These are phyloP conservation scores for Colletotrichum limetticola DNA, from an alignment of 2,329 filamentous ascomycete genomes.

Conservation along the genomic window DNA sequence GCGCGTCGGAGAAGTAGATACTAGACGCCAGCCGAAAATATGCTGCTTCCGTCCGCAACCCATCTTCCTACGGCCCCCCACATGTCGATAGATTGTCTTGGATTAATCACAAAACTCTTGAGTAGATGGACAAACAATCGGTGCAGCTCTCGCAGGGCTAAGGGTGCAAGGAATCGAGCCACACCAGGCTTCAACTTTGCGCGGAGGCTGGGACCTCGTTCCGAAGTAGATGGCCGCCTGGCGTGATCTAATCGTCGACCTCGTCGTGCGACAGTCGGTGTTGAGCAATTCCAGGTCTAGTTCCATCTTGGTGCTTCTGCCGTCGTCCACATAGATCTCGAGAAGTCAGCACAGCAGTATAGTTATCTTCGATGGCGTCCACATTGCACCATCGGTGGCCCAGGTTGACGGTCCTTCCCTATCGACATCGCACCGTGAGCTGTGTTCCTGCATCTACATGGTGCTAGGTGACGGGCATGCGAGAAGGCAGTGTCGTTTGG, in stretches of 20 bases:
- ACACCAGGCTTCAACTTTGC: conserved; percentile 43
- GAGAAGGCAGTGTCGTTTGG: background rate
- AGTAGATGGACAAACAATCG: conserved; percentile 32
- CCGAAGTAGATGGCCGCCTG: conserved; percentile 56
- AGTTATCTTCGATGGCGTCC: conserved; percentile 62
- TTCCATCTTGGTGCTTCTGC: conserved; percentile 5
- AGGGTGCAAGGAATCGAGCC: conserved; percentile 19
- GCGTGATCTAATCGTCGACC: conserved; percentile 47
- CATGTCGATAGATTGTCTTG: background rate
- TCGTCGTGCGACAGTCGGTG: conserved; percentile 9
- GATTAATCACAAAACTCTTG: conserved; percentile 27
- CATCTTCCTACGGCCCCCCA: conserved; percentile 25
- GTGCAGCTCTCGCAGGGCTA: no score
- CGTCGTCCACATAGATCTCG: conserved; percentile 59
- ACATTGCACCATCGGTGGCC: conserved; percentile 52
- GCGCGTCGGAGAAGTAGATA: conserved; percentile 30
- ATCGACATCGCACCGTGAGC: conserved; percentile 51
- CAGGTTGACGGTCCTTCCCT: conserved; percentile 55
- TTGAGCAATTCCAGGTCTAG: conserved; percentile 24
- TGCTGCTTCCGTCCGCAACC: conserved; percentile 38
- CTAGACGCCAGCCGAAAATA: conserved; percentile 38
- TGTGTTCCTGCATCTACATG: background rate
- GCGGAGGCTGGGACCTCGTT: conserved; percentile 57
- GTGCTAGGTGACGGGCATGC: background rate
- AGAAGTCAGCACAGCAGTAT: conserved; percentile 63